Conservation (phyloP, 441 rosid genomes). For the Hura crepitans region DNA sequence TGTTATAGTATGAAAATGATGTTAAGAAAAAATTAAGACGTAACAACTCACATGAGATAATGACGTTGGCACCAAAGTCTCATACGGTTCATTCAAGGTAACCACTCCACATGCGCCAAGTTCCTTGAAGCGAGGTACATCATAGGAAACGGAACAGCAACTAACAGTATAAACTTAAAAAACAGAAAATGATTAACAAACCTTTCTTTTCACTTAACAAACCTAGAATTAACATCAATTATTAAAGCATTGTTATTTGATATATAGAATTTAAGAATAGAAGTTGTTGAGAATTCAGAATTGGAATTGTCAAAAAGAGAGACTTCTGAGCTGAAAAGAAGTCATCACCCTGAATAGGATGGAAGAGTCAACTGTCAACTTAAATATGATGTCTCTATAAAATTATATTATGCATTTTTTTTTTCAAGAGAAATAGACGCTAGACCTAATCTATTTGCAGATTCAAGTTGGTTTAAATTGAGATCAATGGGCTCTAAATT, state of each 20-base stretch:
- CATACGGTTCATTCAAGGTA: slow-evolving; percentile 51
- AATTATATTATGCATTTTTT: too few species aligned
- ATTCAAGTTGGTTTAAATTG: too few species aligned
- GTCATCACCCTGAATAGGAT: too few species aligned
- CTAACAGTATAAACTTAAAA: slow-evolving; percentile 45
- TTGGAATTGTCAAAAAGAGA: too few species aligned
- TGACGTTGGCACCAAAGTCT: slow-evolving; percentile 54
- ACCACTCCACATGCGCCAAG: slow-evolving; percentile 52
- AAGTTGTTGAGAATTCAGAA: too few species aligned
- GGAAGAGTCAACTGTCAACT: too few species aligned
- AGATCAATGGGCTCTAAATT: too few species aligned
- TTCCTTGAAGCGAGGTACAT: slow-evolving; percentile 42
- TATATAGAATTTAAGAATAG: neutral
- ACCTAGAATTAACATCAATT: neutral
- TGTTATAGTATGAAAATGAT: neutral
- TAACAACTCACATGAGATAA: slow-evolving; percentile 38
- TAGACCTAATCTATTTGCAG: too few species aligned
- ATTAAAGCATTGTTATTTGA: too few species aligned
- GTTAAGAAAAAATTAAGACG: neutral
- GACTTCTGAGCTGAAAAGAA: too few species aligned
- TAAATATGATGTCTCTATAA: too few species aligned
- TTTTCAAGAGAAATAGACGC: too few species aligned
- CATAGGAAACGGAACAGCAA: slow-evolving; percentile 57
- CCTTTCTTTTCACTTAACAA: slow-evolving; percentile 19
- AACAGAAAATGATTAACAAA: neutral